phyloP scores from a whole-genome alignment of 768 basidiomycete genomes.

The Chalciporus piperatus region DNA sequence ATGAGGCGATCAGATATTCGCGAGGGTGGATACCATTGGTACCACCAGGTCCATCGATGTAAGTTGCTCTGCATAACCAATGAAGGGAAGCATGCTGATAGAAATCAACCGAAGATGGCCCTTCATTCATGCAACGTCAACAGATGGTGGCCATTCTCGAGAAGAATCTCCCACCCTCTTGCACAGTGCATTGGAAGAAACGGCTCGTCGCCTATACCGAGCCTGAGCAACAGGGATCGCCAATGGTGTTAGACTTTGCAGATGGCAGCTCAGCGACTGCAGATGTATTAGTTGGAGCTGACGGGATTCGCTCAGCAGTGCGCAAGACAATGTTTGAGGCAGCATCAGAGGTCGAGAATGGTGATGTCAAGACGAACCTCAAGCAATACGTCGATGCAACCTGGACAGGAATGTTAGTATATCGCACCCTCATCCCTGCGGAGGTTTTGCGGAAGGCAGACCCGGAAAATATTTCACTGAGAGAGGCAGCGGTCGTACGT shows the following conservation, averaged over 20 bases:
- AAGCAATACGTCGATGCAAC: constrained; percentile 24
- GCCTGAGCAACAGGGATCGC: constrained; percentile 6
- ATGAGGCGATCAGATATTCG: constrained; percentile 27
- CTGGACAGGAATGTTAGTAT: constrained; percentile 42
- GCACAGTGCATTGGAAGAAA: constrained; percentile 17
- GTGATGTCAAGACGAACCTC: background rate
- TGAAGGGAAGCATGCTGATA: constrained; percentile 13
- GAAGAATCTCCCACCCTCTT: constrained; percentile 16
- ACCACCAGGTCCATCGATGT: constrained; percentile 22
- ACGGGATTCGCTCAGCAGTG: constrained; percentile 37
- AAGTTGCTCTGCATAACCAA: background rate
- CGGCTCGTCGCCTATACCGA: constrained; percentile 17
- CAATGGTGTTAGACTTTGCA: constrained; percentile 10
- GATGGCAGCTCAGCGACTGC: constrained; percentile 25
- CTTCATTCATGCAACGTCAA: constrained; percentile 20
- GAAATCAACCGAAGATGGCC: constrained; percentile 6
- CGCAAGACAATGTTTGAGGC: constrained; percentile 24
- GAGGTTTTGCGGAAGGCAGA: constrained; percentile 26
- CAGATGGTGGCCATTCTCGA: constrained; percentile 19
- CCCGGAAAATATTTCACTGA: constrained; percentile 25
- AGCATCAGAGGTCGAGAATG: constrained; percentile 3
- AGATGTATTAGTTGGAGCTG: constrained; percentile 45
- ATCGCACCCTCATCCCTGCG: constrained; percentile 37
- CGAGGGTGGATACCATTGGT: constrained; percentile 31
- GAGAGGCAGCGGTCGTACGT: constrained; percentile 21